Conservation (phyloP, 768 basidiomycete species). For the Lentinula lateritia region DNA sequence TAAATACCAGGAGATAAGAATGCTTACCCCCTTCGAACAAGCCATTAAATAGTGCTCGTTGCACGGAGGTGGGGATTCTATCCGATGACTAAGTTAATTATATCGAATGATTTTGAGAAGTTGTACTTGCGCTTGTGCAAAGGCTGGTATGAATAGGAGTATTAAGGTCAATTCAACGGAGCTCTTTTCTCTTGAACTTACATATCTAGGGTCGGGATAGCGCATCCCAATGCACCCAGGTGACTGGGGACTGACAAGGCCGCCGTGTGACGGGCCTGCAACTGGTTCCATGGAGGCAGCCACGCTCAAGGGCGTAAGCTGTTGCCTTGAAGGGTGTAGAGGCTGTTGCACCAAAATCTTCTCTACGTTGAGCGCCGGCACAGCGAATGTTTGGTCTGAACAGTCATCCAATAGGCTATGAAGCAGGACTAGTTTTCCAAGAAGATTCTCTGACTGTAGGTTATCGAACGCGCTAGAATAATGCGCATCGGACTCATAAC, state of each 20-base stretch:
- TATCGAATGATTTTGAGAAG: no score
- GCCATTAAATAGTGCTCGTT: conserved; percentile 81
- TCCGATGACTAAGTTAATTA: not conserved
- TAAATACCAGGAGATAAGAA: no score
- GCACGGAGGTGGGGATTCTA: conserved; percentile 80
- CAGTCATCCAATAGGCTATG: conserved; percentile 40
- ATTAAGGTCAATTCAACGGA: not conserved
- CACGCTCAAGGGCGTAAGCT: conserved; percentile 41
- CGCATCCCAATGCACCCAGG: conserved; percentile 34
- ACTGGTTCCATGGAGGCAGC: conserved; percentile 32
- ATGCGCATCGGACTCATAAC: conserved; percentile 47
- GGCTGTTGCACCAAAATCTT: conserved; percentile 39
- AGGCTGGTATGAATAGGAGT: conserved; percentile 35
- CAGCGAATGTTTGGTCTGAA: conserved; percentile 36
- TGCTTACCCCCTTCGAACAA: conserved; percentile 70
- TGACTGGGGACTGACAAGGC: conserved; percentile 65
- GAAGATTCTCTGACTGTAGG: conserved; percentile 55
- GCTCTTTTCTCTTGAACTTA: conserved; percentile 20
- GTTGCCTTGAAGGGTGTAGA: conserved; percentile 17
- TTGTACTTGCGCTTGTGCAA: conserved; percentile 65
- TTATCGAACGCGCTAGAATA: conserved; percentile 53
- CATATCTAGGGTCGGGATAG: conserved; percentile 60
- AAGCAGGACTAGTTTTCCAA: conserved; percentile 63
- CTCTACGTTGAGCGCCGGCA: conserved; percentile 51
- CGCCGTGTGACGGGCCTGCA: conserved; percentile 37